Evolutionary conservation across 1,139 yeast species (phyloP).

Genomic region (Zygosaccharomyces sapae): DNA sequence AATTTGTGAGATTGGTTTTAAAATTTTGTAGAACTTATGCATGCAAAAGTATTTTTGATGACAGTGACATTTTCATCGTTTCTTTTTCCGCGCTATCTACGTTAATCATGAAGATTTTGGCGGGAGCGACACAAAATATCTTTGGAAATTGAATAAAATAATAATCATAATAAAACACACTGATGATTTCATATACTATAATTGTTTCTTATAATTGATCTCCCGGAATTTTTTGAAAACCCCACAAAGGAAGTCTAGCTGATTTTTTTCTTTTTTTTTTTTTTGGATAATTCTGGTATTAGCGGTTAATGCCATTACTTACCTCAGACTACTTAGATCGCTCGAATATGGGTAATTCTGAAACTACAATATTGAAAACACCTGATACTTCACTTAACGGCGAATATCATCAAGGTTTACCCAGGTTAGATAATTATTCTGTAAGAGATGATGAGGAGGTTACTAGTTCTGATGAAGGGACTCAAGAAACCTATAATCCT

Average conservation of each 20-base stretch:
- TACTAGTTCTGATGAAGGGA: slow-evolving; percentile 19
- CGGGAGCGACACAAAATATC: slow-evolving; percentile 4
- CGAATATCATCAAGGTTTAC: background rate
- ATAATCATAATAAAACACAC: background rate
- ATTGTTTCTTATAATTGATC: background rate
- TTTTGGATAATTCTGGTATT: background rate
- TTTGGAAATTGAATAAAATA: background rate
- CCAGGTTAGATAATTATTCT: slow-evolving; percentile 13
- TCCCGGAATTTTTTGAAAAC: too few species aligned
- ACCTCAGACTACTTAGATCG: slow-evolving; percentile 1
- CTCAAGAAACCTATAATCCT: slow-evolving; percentile 3
- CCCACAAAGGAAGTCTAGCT: too few species aligned
- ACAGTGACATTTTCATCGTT: background rate
- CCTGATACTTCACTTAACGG: slow-evolving; percentile 3
- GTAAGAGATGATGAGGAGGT: slow-evolving; percentile 17
- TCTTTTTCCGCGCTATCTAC: slow-evolving; percentile 4
- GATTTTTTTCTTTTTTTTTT: background rate
- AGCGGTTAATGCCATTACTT: slow-evolving; percentile 3
- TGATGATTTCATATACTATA: background rate
- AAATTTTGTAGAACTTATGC: background rate
- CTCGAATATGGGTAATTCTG: background rate
- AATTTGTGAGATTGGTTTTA: background rate
- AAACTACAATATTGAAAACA: background rate
- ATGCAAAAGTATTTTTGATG: background rate
- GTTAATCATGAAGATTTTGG: slow-evolving; percentile 1